Conservation (phyloP, 371 early-diverging fungal genomes). For the Smittium culicis region DNA sequence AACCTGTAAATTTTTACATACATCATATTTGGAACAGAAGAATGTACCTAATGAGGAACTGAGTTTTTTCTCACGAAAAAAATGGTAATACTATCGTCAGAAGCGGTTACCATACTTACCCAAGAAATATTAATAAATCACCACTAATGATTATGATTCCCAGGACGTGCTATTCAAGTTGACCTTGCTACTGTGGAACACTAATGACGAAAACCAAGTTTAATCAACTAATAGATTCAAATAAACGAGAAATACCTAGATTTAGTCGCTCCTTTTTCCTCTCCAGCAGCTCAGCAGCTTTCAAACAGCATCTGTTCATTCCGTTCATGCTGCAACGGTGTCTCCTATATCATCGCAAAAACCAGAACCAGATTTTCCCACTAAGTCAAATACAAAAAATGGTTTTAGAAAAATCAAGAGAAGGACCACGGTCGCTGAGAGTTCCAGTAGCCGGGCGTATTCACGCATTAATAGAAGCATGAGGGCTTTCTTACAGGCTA, state of each 20-base stretch:
- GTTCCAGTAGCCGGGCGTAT: neutral
- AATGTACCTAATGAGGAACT: neutral
- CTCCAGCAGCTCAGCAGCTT: no score
- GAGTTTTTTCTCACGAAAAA: neutral
- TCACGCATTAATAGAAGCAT: neutral
- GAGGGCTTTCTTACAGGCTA: neutral
- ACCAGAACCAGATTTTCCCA: neutral
- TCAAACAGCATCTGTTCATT: no score
- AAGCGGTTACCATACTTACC: neutral
- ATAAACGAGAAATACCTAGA: neutral
- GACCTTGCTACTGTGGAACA: neutral
- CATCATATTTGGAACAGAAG: neutral
- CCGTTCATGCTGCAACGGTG: no score
- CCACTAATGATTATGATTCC: neutral
- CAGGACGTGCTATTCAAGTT: neutral
- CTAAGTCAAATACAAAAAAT: neutral
- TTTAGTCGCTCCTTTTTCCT: neutral
- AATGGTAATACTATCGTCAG: neutral
- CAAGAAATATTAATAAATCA: neutral
- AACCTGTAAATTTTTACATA: neutral
- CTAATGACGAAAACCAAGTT: neutral
- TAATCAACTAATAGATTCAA: neutral
- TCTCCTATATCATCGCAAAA: no score
- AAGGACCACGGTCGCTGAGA: neutral
- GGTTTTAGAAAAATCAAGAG: neutral